Evolutionary conservation across 148 eudicot genomes (phyloP), one percentile per base, ranked within the genome.

Genomic region (Gaultheria prostrata): DNA sequence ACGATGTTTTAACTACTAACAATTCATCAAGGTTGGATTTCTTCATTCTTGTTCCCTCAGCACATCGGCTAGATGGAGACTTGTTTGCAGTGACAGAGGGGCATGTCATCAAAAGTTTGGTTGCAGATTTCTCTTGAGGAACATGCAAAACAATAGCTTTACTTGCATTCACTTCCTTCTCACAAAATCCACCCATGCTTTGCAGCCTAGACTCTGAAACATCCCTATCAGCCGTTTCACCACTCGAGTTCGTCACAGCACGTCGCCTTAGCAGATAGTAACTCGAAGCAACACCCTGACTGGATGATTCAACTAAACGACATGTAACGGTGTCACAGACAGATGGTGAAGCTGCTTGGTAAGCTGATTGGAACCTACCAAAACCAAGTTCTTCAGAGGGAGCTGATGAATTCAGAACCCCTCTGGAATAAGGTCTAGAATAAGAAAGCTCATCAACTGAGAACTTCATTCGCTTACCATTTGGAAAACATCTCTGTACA

Each of bases 291-390:
- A 97, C 85, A 26, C 93, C 93, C 82, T 87, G 82, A 26, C 89
- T 73, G 63, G 94, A 93, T 79, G 97, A 97, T 89, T 94, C 97
- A 86, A 97, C 98, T 83, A 97, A 83, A 80, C 89, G 93, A 87
- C 92, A 92, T 83, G 89, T 90, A 77, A 94, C 86, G 83, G 80
- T 59, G 75, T 82, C 82, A 86, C 84, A 56, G 82, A 83, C 75
- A 76, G 86, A 86, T 65, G 26, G 81, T 32, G 43, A 81, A 46
- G 82, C 77, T 33, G 90, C 87, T 28, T 57, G 86, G 76, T 73
- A 79, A 50, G 82, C 77, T 28, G 90, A 87, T n/a, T 71, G 86
- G 69, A 70, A 84, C 74, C 83, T 76, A 82, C 88, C 89, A 84
- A 91, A 89, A 76, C 84, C 83, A 82, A 87, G 80, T 80, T 85